Evolutionary conservation across 2,329 filamentous ascomycete genomes (phyloP), one percentile per base, ranked within the genome.

Genomic region (Hypoxylon sp.): DNA sequence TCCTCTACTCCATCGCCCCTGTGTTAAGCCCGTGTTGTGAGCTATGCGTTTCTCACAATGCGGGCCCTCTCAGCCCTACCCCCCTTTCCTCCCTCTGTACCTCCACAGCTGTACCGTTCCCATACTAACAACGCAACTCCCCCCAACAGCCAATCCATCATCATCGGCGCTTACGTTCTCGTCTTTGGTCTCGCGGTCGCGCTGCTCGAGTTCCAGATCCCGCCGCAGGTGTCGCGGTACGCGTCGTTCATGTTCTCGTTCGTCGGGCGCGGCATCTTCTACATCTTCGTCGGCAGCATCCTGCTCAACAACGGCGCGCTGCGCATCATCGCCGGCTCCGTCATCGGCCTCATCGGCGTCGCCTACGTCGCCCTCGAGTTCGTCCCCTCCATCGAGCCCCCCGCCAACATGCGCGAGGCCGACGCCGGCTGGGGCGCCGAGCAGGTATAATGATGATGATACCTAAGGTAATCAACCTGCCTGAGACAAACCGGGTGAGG

Each of bases 191-290:
- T 94, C 68, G 90, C 88, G 73, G 91, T 93, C 72, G 91, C 86
- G 50, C 86, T 92, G 54, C 88, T 94, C 74, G 96, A 99, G 83
- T 97, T 98, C 85, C 92, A 97, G 82, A 95, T 98, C 75, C 95
- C 96, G 56, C 93, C 95, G 66, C 95, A 97, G 80, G 87, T 97
- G 61, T 92, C 94, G 65, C 91, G 94, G 83, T 97, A 98, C 85
- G 95, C 94, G 61, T 97, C 94, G 10, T 99, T 99, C 86, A 91
- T 98, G 82, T 98, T 98, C 86, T 97, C 93, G 64, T 98, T 99
- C 87, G 84, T 98, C 75, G 96, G 96, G 69, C 94, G 96, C 79
- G 96, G 96, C 82, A 86, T 94, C 80, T 98, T 99, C 86, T 99
- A 99, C 88, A 88, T 98, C 82, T 98, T 99, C 82, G 86, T 97